Base-by-base conservation (phyloP, 2,329 filamentous ascomycete species). In the Thelonectria blattea region DNA sequence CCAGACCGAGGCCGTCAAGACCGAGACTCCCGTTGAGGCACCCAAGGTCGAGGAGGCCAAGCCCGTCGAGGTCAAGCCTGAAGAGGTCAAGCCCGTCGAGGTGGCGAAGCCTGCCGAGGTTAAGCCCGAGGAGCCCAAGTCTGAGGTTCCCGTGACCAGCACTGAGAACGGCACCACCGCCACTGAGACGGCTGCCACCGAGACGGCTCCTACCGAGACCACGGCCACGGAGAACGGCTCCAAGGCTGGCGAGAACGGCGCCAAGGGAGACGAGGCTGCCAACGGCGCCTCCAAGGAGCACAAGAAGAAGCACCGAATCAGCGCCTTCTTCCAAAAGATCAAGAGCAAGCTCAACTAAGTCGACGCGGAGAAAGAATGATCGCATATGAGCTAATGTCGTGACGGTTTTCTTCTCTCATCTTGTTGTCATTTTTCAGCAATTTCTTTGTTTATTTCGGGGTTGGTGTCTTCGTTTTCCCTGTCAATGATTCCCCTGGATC, bases 221-320 rank as follows among this genome's bases (percentile, higher is more conserved):
- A 52, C 69, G 65, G 63, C 46, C 59, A 20, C 24, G 37, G 22
- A 47, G 56, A 53, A 58, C 24, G 55, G 55, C 27, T 46, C 57
- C 55, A 71, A 70, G 65, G 50, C 71, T 18, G 59, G 61, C 11
- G 67, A 68, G 52, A 22, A 62, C 15, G 52, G 34, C 15, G 11
- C 34, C 34, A 37, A 37, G 34, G 34, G 12, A 14, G 34, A 37
- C 10, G 34, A 37, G 27, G 27, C 61, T 12, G 54, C 66, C 22
- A 68, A 68, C 45, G 64, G 63, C 52, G 67, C 74, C 15, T 63
- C 74, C 17, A 60, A 60, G 48, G 76, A 79, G 15, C 81, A 86
- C 52, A 87, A 85, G 78, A 90, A 89, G 81, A 89, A 88, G 81
- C 88, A 85, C 75, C 82, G 88, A 55, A 69, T 88, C 60, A 90